These are phyloP conservation scores for Torrubiella hemipterigena DNA, from an alignment of 2,329 filamentous ascomycete genomes.

Conservation along the genomic window DNA sequence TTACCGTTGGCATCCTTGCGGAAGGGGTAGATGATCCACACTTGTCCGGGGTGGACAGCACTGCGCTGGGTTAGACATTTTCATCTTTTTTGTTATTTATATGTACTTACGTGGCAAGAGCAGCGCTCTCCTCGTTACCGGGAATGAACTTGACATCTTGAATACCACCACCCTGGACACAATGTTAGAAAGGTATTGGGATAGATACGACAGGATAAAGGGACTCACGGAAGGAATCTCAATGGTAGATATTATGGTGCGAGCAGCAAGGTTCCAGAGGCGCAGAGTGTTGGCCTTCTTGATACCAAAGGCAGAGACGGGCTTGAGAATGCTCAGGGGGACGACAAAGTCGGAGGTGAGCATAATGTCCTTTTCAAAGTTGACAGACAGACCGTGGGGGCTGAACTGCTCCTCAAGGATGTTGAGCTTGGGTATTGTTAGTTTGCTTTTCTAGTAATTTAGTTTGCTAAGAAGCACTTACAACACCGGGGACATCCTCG, in stretches of 20 bases:
- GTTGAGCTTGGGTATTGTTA: constrained; percentile 24
- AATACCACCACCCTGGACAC: constrained; percentile 38
- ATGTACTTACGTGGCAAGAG: constrained; percentile 40
- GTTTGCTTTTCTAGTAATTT: background rate
- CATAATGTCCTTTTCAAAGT: constrained; percentile 45
- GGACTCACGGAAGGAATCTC: too few relatives aligned
- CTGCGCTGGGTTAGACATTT: constrained; percentile 9
- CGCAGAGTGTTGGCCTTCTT: constrained; percentile 43
- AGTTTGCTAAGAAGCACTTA: background rate
- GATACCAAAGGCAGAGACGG: constrained; percentile 33
- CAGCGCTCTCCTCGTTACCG: constrained; percentile 43
- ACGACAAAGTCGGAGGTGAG: constrained; percentile 53
- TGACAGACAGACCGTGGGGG: constrained; percentile 47
- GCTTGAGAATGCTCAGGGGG: constrained; percentile 49
- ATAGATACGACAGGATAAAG: constrained; percentile 35
- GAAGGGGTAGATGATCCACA: constrained; percentile 55
- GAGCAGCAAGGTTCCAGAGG: constrained; percentile 41
- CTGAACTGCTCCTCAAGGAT: constrained; percentile 47
- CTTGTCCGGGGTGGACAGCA: constrained; percentile 45
- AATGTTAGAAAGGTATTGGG: background rate
- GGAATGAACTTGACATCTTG: constrained; percentile 57
- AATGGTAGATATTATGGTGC: constrained; percentile 47
- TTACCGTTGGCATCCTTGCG: constrained; percentile 40
- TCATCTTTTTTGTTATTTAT: background rate
- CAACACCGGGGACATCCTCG: constrained; percentile 36